Percentiles rank a stretch among this genome's conserved stretches.
These are phyloP conservation scores for Emiliania huxleyi DNA, from an alignment of 78 protist species.

Conservation along the genomic window DNA sequence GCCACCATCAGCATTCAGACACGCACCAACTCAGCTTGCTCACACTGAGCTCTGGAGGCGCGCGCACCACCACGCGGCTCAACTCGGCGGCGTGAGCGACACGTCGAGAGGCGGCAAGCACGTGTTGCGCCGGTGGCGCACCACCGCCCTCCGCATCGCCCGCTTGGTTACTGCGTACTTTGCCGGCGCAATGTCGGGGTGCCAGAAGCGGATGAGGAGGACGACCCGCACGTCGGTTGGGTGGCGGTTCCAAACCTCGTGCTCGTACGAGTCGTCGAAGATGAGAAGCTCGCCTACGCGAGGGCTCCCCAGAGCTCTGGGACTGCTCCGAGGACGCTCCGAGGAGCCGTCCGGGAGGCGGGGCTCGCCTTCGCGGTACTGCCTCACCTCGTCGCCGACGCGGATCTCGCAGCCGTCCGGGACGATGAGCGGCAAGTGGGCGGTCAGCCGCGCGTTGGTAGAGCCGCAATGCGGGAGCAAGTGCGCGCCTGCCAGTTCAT, in stretches of 20 bases:
- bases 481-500: neutral
- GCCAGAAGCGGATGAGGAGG: slow-evolving; percentile 12
- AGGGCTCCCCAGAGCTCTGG: no score
- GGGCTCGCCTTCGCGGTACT: neutral
- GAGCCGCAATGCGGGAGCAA: neutral
- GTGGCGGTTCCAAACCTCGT: neutral
- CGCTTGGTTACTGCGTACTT: neutral
- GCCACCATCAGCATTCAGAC: no score
- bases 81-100: no score
- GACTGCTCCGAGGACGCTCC: no score
- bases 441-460: neutral
- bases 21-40: no score
- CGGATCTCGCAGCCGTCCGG: neutral
- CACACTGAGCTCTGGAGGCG: no score
- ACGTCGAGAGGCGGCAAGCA: neutral
- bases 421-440: neutral
- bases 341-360: no score
- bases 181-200: neutral
- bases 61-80: no score
- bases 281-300: neutral
- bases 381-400: neutral
- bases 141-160: neutral
- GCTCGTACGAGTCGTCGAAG: slow-evolving; percentile 1
- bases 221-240: neutral
- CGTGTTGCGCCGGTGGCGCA: neutral